A percentile compares a stretch with the other conserved stretches of the same genome.
Conservation (phyloP, 1,284 basidiomycete species). For the Takashimella koratensis region DNA sequence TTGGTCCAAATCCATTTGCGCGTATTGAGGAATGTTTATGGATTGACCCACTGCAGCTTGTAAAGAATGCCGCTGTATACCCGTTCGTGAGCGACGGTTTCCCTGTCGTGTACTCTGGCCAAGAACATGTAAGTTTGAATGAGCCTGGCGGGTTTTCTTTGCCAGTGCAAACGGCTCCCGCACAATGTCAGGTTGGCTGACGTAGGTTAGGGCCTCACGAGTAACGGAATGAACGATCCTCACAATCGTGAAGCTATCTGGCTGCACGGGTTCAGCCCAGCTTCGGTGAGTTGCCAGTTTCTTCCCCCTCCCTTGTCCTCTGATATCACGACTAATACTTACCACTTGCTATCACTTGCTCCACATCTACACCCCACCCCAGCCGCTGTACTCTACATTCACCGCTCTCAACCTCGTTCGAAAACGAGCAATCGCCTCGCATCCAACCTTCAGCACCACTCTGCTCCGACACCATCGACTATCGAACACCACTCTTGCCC, state of each 20-base stretch:
- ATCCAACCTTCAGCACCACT: conserved; percentile 57
- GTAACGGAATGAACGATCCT: conserved; percentile 49
- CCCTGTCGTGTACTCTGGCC: conserved; percentile 59
- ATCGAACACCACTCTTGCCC: conserved; percentile 53
- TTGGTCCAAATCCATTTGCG: no score
- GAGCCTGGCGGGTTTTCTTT: no score
- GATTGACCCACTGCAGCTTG: no score
- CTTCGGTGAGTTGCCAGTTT: not conserved
- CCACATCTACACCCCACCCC: no score
- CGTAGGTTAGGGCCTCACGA: conserved; percentile 39
- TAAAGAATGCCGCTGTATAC: conserved; percentile 50
- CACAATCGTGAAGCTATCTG: conserved; percentile 49
- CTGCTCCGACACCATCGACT: conserved; percentile 52
- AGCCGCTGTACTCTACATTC: conserved; percentile 56
- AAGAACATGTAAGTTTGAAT: conserved; percentile 44
- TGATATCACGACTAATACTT: no score
- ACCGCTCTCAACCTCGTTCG: conserved; percentile 60
- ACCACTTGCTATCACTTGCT: not conserved
- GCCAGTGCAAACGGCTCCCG: no score
- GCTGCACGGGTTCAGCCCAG: conserved; percentile 47
- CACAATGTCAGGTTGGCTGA: no score
- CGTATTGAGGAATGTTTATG: no score
- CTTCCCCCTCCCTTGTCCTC: not conserved
- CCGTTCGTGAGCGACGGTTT: conserved; percentile 54
- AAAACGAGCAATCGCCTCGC: conserved; percentile 55